Conservation (phyloP, 1,284 basidiomycete genomes). For the Ustilago bromivora region DNA sequence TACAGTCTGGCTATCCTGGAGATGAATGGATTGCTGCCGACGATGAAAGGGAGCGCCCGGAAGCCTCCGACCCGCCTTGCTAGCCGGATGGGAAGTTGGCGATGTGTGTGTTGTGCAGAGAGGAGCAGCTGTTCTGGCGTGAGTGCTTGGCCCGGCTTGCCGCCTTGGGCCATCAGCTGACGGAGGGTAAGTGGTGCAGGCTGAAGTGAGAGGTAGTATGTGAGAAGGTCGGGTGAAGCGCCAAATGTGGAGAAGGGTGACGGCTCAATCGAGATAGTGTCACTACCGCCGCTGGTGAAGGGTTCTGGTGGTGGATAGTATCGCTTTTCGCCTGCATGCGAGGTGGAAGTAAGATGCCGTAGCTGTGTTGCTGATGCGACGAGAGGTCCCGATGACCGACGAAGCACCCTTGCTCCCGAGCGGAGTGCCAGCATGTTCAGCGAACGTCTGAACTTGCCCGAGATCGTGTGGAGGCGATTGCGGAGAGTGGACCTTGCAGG, state of each 20-base stretch:
- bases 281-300: conserved; percentile 20
- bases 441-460: not conserved
- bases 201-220: conserved; percentile 52
- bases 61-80: conserved; percentile 65
- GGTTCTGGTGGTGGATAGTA: conserved; percentile 55
- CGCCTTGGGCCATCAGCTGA: conserved; percentile 61
- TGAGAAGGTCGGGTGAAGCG: conserved; percentile 60
- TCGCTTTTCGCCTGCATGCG: conserved; percentile 26
- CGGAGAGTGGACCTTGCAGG: not conserved
- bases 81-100: conserved; percentile 67
- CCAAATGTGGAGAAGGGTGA: conserved; percentile 61
- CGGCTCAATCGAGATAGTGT: conserved; percentile 28
- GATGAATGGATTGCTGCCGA: conserved; percentile 89
- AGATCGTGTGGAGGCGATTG: not conserved
- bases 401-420: conserved; percentile 14
- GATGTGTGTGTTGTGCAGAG: conserved; percentile 63
- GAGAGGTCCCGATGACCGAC: not conserved
- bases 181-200: conserved; percentile 63
- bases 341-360: conserved; percentile 17
- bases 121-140: conserved; percentile 58
- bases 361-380: conserved; percentile 4
- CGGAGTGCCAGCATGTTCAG: conserved; percentile 15
- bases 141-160: conserved; percentile 55
- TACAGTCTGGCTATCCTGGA: conserved; percentile 80
- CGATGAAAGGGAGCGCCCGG: conserved; percentile 74